Evolutionary conservation across 257 asterid species (phyloP), one percentile per base, ranked within the genome.

Genomic region (Capsicum rhomboideum): DNA sequence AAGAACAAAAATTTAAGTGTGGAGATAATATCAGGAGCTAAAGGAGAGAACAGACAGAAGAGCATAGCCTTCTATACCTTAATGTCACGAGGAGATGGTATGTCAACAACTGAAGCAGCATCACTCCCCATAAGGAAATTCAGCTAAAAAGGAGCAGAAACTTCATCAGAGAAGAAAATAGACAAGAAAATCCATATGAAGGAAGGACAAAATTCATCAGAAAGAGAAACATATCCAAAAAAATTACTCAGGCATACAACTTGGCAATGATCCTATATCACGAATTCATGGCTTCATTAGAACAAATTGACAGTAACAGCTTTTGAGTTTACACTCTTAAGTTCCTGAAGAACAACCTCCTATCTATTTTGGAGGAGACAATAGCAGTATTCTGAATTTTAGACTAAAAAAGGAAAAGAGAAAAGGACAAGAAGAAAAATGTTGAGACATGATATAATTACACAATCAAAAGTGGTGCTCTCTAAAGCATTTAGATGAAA

Each of bases 91-190:
- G 90, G 87, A 82, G 90, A 86, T 59, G 91, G 93, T 78, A 88
- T 8, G 63, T 20, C 63, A 77, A 37, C 63, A 77, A 77, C 28
- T 26, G 56, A 77, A 77, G 82, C 82, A 26, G 82, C 88, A 84
- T 89, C 91, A 86, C 86, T 91, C 85, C 94, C 94, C 98, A 95
- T 95, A 18, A 84, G 85, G 88, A 67, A 82, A 84, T 74, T 77
- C 82, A 16, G 46, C 44, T 46, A 23, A 16, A 77, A 6, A 46
- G 16, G 44, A 50, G 17, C 46, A 50, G 18, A 50, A 26, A 61
- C 40, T 16, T 49, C 9, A 74, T 17, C 78, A 23, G 42, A 74
- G 42, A 23, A 74, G 7, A 74, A 13, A 46, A 46, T 34, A 74
- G 56, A 74, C 42, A 74, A 23, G 28, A 23, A 23, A 21, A 16